Percentiles rank a stretch among this genome's conserved stretches.
phyloP scores from a whole-genome alignment of 305 asterid genomes.

The Solanum chacoense region DNA sequence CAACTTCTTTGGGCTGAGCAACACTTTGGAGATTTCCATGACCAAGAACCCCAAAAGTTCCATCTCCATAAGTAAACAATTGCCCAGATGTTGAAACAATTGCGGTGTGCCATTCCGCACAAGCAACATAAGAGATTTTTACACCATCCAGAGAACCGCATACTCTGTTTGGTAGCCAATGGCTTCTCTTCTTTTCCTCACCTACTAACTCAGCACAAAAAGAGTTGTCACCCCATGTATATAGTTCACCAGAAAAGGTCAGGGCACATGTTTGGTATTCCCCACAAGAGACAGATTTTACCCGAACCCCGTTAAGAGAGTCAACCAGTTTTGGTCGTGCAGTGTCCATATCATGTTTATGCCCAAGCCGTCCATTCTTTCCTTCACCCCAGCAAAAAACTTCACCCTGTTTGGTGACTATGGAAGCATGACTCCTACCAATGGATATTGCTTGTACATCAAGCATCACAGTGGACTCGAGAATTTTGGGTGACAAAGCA shows the following conservation, averaged over 20 bases:
- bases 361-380: constrained; percentile 37
- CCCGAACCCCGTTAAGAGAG: constrained; percentile 20
- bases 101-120: constrained; percentile 46
- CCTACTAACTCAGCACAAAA: constrained; percentile 13
- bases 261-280: constrained; percentile 38
- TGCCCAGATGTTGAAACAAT: constrained; percentile 30
- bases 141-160: constrained; percentile 26
- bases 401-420: constrained; percentile 40
- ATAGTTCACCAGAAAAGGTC: constrained; percentile 33
- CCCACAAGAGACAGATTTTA: constrained; percentile 27
- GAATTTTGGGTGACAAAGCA: constrained; percentile 29
- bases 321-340: constrained; percentile 25
- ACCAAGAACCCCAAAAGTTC: constrained; percentile 48
- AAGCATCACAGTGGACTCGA: constrained; percentile 37
- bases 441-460: constrained; percentile 31
- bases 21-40: constrained; percentile 30
- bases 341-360: constrained; percentile 28
- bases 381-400: constrained; percentile 49
- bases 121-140: constrained; percentile 22
- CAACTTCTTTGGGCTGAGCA: constrained; percentile 35
- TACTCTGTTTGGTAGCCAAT: constrained; percentile 33
- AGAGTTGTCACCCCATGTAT: constrained; percentile 32
- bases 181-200: constrained; percentile 12
- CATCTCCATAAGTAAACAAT: constrained; percentile 37
- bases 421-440: constrained; percentile 33